Base-by-base conservation (phyloP, 2,329 filamentous ascomycete genomes). In the Diaporthe longicolla region DNA sequence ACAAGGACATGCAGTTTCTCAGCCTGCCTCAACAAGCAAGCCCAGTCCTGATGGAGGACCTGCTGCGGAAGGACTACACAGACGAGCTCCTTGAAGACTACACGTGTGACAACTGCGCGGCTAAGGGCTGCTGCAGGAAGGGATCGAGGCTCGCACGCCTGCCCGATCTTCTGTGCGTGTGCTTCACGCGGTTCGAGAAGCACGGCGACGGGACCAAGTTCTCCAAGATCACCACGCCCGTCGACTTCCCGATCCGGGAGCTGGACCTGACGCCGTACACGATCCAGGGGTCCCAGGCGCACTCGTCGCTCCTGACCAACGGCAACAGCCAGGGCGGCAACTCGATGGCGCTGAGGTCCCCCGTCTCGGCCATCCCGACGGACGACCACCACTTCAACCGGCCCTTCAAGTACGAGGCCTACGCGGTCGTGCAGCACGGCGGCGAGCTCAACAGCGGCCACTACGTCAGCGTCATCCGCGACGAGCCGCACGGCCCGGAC, bases 391-490 rank as follows among this genome's bases (percentile, higher is more conserved):
- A 84, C 19, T 87, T 88, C 73, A 78, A 79, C 3, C 84, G 83
- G 0, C 92, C 93, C 0, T 95, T 93, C 79, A 85, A 87, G 7
- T 99, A 98, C 82, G 93, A 97, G 80, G 92, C 94, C 70, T 98
- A 97, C 81, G 96, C 92, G 2, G 93, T 98, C 9, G 90, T 97
- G 71, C 88, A 93, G 76, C 95, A 98, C 81, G 95, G 95, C 29
- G 84, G 85, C 1, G 91, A 88, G 1, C 86, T 93, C 70, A 89
- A 90, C 50, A 90, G 89, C 68, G 95, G 95, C 0, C 95, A 98
- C 83, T 98, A 98, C 82, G 92, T 93, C 70, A 89, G 92, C 4
- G 91, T 93, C 73, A 89, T 93, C 75, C 89, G 89, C 58, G 90
- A 93, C 78, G 86, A 87, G 50, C 72, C 72, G 13, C 66, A 73